phyloP scores from a whole-genome alignment of 768 basidiomycete species.

The Macrolepiota fuliginosa region DNA sequence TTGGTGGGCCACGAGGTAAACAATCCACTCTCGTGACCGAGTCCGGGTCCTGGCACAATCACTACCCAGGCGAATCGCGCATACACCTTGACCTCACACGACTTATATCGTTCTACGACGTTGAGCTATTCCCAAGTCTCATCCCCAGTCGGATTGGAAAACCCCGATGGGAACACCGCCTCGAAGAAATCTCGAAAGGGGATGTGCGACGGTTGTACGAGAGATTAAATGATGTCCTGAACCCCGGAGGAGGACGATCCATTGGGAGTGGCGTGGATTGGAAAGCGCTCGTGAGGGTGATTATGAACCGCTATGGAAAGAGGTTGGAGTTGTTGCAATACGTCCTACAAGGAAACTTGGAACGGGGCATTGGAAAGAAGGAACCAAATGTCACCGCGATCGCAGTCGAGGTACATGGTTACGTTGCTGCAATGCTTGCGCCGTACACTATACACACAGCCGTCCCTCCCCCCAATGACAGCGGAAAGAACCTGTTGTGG shows the following conservation, averaged over 20 bases:
- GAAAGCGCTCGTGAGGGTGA: not conserved
- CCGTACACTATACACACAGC: not conserved
- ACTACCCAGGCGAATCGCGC: not conserved
- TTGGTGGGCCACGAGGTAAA: no score
- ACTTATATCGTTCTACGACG: not conserved
- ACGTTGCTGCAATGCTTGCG: not conserved
- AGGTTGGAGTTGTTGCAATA: not conserved
- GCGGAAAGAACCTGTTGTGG: not conserved
- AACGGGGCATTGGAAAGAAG: not conserved
- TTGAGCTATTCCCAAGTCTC: not conserved
- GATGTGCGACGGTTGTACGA: not conserved
- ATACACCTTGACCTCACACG: not conserved
- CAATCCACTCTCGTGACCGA: not conserved
- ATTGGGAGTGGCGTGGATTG: not conserved
- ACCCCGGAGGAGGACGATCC: not conserved
- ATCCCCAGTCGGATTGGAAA: not conserved
- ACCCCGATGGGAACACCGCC: not conserved
- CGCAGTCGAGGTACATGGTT: not conserved
- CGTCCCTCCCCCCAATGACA: not conserved
- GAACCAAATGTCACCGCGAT: not conserved
- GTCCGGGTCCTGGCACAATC: not conserved
- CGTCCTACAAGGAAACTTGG: not conserved
- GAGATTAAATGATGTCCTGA: not conserved
- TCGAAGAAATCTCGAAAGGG: not conserved
- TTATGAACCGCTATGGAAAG: not conserved